phyloP scores from a whole-genome alignment of 768 basidiomycete species.

The Tubosaeta sp. region DNA sequence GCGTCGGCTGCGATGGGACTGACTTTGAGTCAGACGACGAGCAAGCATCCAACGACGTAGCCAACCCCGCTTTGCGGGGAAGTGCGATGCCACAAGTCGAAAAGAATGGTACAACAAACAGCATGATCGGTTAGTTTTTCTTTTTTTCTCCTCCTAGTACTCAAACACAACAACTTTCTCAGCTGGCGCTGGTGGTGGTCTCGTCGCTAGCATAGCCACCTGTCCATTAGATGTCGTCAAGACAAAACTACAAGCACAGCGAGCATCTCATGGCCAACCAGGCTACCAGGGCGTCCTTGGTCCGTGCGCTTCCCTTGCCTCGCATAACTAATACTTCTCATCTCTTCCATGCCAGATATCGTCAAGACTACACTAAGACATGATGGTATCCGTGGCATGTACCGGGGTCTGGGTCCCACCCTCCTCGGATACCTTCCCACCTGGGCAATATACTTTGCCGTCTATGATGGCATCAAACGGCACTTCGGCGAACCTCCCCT shows the following conservation, averaged over 20 bases:
- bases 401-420: constrained; percentile 96
- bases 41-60: constrained; percentile 3
- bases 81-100: constrained; percentile 60
- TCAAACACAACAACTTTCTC: neutral
- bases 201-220: constrained; percentile 89
- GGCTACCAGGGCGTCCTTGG: constrained; percentile 77
- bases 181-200: constrained; percentile 95
- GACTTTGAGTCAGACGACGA: neutral
- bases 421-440: constrained; percentile 96
- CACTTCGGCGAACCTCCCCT: constrained; percentile 66
- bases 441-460: constrained; percentile 98
- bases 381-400: constrained; percentile 84
- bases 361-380: constrained; percentile 51
- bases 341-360: constrained; percentile 38
- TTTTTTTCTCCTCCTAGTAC: constrained; percentile 1
- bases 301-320: constrained; percentile 33
- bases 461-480: constrained; percentile 94
- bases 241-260: constrained; percentile 96
- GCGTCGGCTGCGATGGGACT: constrained; percentile 5
- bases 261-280: constrained; percentile 58
- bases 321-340: constrained; percentile 3
- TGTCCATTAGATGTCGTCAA: constrained; percentile 98
- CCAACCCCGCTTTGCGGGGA: constrained; percentile 53
- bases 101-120: constrained; percentile 67
- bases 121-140: constrained; percentile 67